phyloP scores from a whole-genome alignment of 164 flowering plant genomes.

The Warburgia ugandensis region DNA sequence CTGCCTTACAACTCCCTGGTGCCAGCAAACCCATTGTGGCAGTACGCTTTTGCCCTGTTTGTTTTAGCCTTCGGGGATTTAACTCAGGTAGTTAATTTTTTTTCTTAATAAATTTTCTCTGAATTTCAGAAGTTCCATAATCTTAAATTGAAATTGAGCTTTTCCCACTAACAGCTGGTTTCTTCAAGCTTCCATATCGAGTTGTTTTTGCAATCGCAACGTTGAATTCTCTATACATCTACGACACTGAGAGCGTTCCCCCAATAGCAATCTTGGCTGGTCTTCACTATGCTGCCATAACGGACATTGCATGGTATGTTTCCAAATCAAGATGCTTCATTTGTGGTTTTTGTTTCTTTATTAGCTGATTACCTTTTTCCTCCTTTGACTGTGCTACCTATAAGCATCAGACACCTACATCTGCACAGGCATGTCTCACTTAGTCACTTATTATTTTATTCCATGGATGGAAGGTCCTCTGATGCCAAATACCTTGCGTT shows the following conservation, averaged over 20 bases:
- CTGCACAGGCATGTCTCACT: background rate
- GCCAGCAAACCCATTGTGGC: slow-evolving; percentile 87
- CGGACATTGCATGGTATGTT: slow-evolving; percentile 86
- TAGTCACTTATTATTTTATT: background rate
- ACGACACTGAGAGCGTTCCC: slow-evolving; percentile 76
- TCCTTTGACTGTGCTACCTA: background rate
- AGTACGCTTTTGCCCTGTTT: slow-evolving; percentile 78
- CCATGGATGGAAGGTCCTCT: slow-evolving; percentile 77
- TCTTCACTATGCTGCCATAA: slow-evolving; percentile 92
- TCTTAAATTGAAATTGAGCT: background rate
- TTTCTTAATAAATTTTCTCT: background rate
- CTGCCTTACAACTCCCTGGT: slow-evolving; percentile 86
- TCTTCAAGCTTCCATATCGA: slow-evolving; percentile 88
- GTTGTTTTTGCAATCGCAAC: slow-evolving; percentile 87
- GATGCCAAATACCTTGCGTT: slow-evolving; percentile 60
- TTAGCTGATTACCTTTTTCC: background rate
- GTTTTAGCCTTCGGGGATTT: slow-evolving; percentile 60
- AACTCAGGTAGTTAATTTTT: slow-evolving; percentile 37
- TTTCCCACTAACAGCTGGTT: slow-evolving; percentile 34
- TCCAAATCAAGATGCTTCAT: background rate
- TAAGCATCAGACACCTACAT: background rate
- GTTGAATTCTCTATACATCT: slow-evolving; percentile 81
- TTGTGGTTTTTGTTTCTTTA: background rate
- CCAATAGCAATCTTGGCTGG: slow-evolving; percentile 92
- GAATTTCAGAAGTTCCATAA: background rate